Evolutionary conservation across 2,329 filamentous ascomycete species (phyloP).

Genomic region (Xylariaceae sp.): DNA sequence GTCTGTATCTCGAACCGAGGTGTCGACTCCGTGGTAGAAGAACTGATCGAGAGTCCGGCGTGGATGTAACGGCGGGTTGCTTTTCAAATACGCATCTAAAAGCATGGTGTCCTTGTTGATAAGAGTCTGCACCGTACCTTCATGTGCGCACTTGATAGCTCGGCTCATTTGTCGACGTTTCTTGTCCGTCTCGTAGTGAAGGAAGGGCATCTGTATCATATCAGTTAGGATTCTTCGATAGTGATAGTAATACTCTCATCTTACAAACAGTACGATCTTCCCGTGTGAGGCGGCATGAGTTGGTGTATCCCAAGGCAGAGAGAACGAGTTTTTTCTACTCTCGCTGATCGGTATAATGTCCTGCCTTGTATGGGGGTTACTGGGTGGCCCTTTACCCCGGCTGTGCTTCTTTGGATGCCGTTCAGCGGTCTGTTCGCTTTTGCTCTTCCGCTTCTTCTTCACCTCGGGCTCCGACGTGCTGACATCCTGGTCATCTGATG

Average conservation of each 20-base stretch:
- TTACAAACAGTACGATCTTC: slow-evolving; percentile 36
- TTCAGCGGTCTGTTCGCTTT: slow-evolving; percentile 34
- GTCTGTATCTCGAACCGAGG: slow-evolving; percentile 52
- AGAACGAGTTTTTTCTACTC: slow-evolving; percentile 19
- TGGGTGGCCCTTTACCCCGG: slow-evolving; percentile 33
- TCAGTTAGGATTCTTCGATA: not conserved
- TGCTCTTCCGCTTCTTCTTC: slow-evolving; percentile 37
- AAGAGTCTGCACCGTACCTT: slow-evolving; percentile 29
- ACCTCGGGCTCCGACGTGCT: slow-evolving; percentile 23
- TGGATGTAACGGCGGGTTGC: slow-evolving; percentile 48
- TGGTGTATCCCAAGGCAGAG: slow-evolving; percentile 30
- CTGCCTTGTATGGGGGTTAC: slow-evolving; percentile 34
- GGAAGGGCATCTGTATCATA: slow-evolving; percentile 52
- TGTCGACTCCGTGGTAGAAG: slow-evolving; percentile 61
- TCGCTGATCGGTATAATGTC: slow-evolving; percentile 23
- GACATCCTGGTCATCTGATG: slow-evolving; percentile 21
- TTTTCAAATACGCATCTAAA: slow-evolving; percentile 42
- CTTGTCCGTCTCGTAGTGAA: slow-evolving; percentile 58
- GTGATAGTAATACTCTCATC: slow-evolving; percentile 4
- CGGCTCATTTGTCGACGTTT: slow-evolving; percentile 51
- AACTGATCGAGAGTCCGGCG: slow-evolving; percentile 61
- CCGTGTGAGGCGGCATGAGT: slow-evolving; percentile 30
- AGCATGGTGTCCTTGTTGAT: slow-evolving; percentile 41
- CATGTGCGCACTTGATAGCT: slow-evolving; percentile 37
- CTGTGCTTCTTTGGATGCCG: slow-evolving; percentile 33